Percentiles rank a stretch among this genome's conserved stretches.
These are phyloP conservation scores for Hansenula sp. DNA, from an alignment of 1,139 yeast species.

Conservation along the genomic window DNA sequence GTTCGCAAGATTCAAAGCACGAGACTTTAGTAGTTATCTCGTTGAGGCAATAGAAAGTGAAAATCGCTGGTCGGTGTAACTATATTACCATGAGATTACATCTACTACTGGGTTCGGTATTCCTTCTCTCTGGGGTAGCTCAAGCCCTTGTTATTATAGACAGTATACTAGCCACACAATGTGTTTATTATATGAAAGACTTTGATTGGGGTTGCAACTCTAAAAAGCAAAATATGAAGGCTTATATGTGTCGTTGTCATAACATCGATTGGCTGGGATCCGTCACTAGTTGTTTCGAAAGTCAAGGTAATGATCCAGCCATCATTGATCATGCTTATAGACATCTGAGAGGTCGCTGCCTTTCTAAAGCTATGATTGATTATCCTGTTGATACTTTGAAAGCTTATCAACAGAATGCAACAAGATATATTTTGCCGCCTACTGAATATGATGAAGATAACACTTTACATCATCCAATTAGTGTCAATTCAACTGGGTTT, in stretches of 20 bases:
- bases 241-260: slow-evolving; percentile 34
- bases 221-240: slow-evolving; percentile 26
- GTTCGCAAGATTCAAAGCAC: too few relatives aligned
- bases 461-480: slow-evolving; percentile 27
- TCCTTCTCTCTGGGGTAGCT: background rate
- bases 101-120: background rate
- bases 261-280: slow-evolving; percentile 38
- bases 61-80: too few relatives aligned
- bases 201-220: slow-evolving; percentile 38
- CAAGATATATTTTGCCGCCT: slow-evolving; percentile 26
- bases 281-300: slow-evolving; percentile 32
- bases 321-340: slow-evolving; percentile 31
- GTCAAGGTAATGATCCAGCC: slow-evolving; percentile 21
- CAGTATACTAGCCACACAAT: slow-evolving; percentile 34
- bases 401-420: slow-evolving; percentile 29
- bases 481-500: slow-evolving; percentile 27
- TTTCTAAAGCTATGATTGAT: slow-evolving; percentile 26
- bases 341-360: slow-evolving; percentile 33
- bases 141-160: slow-evolving; percentile 24
- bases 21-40: too few relatives aligned
- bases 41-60: too few relatives aligned
- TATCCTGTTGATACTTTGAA: slow-evolving; percentile 29
- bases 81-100: background rate
- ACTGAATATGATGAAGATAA: slow-evolving; percentile 12
- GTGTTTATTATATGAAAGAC: slow-evolving; percentile 32